These are phyloP conservation scores for Ophiostoma pallidulum DNA, from an alignment of 2,329 filamentous ascomycete genomes.

Conservation along the genomic window DNA sequence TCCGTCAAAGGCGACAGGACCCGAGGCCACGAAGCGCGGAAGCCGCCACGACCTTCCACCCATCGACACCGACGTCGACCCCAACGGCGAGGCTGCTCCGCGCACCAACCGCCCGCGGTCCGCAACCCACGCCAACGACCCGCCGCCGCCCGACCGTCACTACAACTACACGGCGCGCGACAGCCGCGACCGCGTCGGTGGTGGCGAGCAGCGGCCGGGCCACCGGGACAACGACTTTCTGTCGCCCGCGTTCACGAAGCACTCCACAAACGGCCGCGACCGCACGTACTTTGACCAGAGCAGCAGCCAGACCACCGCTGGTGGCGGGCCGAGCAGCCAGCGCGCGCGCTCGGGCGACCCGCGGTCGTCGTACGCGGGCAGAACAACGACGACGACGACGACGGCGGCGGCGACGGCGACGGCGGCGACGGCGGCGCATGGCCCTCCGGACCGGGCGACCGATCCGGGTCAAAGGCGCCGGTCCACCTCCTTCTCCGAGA, in stretches of 20 bases:
- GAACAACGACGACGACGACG: no score
- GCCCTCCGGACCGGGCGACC: conserved; percentile 5
- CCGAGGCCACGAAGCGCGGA: conserved; percentile 22
- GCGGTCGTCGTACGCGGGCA: conserved; percentile 4
- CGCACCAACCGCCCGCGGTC: conserved; percentile 26
- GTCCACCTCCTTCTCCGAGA: conserved; percentile 21
- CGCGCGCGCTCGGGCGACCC: conserved; percentile 14
- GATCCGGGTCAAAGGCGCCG: conserved; percentile 25
- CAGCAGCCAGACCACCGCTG: background rate
- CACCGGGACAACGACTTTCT: conserved; percentile 27
- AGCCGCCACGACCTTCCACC: conserved; percentile 35
- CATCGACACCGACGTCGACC: conserved; percentile 34
- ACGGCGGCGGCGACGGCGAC: no score
- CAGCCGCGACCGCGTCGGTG: conserved; percentile 16
- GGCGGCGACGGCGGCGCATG: no score
- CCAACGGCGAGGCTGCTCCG: conserved; percentile 17
- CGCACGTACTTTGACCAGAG: conserved; percentile 30
- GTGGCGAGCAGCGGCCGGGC: background rate
- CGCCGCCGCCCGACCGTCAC: conserved; percentile 20
- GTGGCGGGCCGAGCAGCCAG: background rate
- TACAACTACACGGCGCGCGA: conserved; percentile 25
- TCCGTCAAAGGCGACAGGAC: background rate
- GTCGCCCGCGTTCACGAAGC: conserved; percentile 35
- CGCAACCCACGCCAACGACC: conserved; percentile 21
- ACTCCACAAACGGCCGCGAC: conserved; percentile 33